These are phyloP conservation scores for Rhododendron mucronatum DNA, from an alignment of 148 eudicot species.

Conservation along the genomic window DNA sequence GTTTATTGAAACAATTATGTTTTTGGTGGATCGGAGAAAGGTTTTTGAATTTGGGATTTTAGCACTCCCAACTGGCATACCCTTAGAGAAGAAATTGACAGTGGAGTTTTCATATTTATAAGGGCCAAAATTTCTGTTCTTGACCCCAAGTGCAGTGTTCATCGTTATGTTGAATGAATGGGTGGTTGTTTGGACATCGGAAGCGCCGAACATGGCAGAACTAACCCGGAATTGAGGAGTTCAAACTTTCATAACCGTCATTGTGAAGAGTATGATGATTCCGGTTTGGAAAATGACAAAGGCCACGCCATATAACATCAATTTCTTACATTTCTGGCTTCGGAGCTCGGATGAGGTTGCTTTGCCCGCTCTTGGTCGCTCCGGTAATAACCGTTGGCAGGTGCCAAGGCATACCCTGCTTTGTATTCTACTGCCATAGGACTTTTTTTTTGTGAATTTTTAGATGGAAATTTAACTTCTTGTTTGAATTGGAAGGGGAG, in stretches of 20 bases:
- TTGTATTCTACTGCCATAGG: background rate
- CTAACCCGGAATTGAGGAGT: slow-evolving; percentile 15
- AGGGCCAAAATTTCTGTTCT: slow-evolving; percentile 11
- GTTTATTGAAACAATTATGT: background rate
- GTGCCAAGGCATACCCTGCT: background rate
- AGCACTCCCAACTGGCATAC: background rate
- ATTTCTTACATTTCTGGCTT: slow-evolving; percentile 15
- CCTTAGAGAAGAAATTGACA: background rate
- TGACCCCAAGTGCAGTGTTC: slow-evolving; percentile 12
- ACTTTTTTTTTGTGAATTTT: too few relatives aligned
- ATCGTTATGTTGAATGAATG: slow-evolving; percentile 7
- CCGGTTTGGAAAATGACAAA: slow-evolving; percentile 11
- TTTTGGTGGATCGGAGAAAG: slow-evolving; percentile 1
- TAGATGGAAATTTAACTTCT: background rate
- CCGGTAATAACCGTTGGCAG: background rate
- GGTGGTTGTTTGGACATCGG: background rate
- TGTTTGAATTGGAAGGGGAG: too few relatives aligned
- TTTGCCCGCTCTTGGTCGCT: background rate
- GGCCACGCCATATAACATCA: background rate
- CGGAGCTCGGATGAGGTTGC: background rate
- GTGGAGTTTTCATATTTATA: background rate
- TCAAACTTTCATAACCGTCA: slow-evolving; percentile 14
- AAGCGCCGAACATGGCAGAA: background rate
- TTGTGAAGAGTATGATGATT: background rate
- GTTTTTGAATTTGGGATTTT: background rate